Evolutionary conservation across 768 basidiomycete genomes (phyloP).

Genomic region (Chiua virens): DNA sequence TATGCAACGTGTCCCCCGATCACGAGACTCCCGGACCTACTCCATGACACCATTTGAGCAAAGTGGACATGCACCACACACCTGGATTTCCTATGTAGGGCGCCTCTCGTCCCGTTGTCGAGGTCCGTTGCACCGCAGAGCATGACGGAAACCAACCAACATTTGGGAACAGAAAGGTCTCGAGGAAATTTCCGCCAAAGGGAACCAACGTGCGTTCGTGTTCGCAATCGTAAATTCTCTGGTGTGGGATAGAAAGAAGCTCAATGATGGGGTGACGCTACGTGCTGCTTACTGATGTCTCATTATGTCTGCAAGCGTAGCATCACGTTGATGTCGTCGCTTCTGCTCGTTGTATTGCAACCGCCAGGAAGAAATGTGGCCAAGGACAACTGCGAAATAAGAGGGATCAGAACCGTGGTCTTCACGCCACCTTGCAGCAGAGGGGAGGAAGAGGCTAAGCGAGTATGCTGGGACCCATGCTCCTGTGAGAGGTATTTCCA

Average conservation of each 20-base stretch:
- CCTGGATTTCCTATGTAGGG: constrained; percentile 19
- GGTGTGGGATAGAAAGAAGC: constrained; percentile 19
- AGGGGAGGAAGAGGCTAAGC: constrained; percentile 28
- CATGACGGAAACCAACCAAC: constrained; percentile 19
- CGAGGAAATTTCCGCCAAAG: constrained; percentile 22
- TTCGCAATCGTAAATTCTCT: constrained; percentile 23
- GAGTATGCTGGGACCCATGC: constrained; percentile 23
- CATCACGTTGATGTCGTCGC: constrained; percentile 29
- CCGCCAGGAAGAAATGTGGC: constrained; percentile 26
- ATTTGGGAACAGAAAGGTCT: constrained; percentile 9
- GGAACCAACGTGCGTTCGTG: constrained; percentile 15
- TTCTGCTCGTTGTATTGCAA: constrained; percentile 25
- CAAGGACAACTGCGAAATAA: constrained; percentile 21
- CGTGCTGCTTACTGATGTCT: constrained; percentile 23
- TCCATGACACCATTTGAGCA: constrained; percentile 10
- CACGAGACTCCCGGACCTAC: constrained; percentile 11
- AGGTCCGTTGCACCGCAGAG: constrained; percentile 21
- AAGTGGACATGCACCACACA: constrained; percentile 24
- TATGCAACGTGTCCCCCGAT: constrained; percentile 26
- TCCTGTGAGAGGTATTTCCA: constrained; percentile 18
- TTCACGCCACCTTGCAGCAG: constrained; percentile 29
- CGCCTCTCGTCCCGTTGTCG: constrained; percentile 16
- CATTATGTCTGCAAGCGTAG: constrained; percentile 25
- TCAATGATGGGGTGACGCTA: constrained; percentile 5
- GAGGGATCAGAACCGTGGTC: constrained; percentile 18